phyloP scores from a whole-genome alignment of 1,139 yeast species.

The Zygoascus sp. region DNA sequence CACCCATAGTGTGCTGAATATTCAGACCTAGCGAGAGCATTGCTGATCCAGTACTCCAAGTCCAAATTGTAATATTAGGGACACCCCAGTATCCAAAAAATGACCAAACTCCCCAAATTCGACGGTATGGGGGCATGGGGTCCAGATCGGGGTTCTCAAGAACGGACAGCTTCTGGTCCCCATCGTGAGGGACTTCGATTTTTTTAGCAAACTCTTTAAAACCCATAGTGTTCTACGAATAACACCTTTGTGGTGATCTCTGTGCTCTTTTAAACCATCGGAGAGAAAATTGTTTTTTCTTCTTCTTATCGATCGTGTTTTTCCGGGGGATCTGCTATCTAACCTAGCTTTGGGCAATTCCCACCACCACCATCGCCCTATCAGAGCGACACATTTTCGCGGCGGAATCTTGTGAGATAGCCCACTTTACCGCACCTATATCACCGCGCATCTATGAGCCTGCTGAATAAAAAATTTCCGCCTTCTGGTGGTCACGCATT shows the following conservation, averaged over 20 bases:
- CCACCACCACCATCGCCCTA: too few relatives aligned
- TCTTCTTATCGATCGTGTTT: background rate
- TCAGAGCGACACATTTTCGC: too few relatives aligned
- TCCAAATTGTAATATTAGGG: constrained; percentile 25
- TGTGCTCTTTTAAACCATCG: background rate
- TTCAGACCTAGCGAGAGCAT: constrained; percentile 28
- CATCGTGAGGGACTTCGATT: constrained; percentile 18
- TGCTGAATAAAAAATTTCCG: too few relatives aligned
- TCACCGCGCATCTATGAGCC: too few relatives aligned
- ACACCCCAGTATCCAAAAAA: constrained; percentile 23
- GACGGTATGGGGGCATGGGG: constrained; percentile 28
- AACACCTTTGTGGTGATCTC: background rate
- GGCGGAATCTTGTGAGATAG: too few relatives aligned
- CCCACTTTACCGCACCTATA: too few relatives aligned
- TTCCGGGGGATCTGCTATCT: background rate
- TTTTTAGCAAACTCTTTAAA: constrained; percentile 6
- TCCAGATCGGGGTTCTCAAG: constrained; percentile 22
- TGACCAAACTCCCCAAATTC: constrained; percentile 26
- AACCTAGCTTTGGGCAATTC: background rate
- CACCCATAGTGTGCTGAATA: constrained; percentile 18
- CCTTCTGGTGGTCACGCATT: too few relatives aligned
- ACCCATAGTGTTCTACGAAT: background rate
- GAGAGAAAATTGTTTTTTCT: background rate
- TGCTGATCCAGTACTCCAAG: constrained; percentile 30
- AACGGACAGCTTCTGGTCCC: constrained; percentile 13